Conservation (phyloP, 768 basidiomycete genomes). For the Podaxis pistillaris region DNA sequence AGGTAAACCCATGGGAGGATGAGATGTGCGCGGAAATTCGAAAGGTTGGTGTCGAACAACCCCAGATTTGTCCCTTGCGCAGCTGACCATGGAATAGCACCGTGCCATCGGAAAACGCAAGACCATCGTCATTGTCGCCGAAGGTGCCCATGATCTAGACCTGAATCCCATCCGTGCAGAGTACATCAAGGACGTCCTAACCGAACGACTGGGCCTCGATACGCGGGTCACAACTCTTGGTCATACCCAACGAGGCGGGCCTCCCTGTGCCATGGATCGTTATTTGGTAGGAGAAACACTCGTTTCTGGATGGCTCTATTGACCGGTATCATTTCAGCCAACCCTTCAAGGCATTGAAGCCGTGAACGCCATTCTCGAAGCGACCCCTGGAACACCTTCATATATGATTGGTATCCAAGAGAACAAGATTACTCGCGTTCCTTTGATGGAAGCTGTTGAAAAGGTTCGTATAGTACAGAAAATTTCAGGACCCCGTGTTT, state of each 20-base stretch:
- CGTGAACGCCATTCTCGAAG: conserved; percentile 80
- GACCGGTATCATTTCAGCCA: conserved; percentile 49
- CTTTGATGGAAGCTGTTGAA: conserved; percentile 89
- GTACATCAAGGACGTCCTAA: conserved; percentile 86
- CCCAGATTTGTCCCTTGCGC: background rate
- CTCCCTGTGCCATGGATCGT: conserved; percentile 90
- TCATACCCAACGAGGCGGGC: conserved; percentile 94
- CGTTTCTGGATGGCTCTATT: background rate
- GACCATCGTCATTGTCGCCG: conserved; percentile 97
- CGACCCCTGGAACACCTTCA: conserved; percentile 87
- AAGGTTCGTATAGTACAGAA: conserved; percentile 47
- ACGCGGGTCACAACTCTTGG: conserved; percentile 96
- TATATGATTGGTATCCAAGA: conserved; percentile 97
- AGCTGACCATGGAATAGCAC: conserved; percentile 51
- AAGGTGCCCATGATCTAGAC: conserved; percentile 87
- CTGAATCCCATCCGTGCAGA: conserved; percentile 92
- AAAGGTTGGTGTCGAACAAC: conserved; percentile 47
- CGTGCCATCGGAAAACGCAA: conserved; percentile 92
- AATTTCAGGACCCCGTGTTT: conserved; percentile 1
- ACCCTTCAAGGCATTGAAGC: conserved; percentile 97
- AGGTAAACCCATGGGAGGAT: conserved; percentile 79
- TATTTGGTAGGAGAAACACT: conserved; percentile 63
- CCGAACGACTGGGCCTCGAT: conserved; percentile 86
- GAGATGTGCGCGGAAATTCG: conserved; percentile 86
- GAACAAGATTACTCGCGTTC: conserved; percentile 92